Evolutionary conservation across 2,329 filamentous ascomycete genomes (phyloP).

Genomic region (Exophiala dermatitidis): DNA sequence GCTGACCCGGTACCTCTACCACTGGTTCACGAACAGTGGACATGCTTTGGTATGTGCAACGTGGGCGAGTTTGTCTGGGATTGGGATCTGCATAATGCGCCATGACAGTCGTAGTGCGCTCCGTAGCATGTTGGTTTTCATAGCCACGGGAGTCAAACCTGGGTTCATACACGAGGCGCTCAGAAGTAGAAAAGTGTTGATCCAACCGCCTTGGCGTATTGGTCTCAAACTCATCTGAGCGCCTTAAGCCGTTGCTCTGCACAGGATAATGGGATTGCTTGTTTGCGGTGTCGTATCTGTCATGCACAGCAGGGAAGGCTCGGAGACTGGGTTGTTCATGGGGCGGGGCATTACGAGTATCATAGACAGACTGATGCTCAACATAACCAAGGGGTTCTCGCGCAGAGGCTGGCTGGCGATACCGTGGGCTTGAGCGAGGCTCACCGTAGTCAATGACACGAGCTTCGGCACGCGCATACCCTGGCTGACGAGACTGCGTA

Average conservation of each 20-base stretch:
- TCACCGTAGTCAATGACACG: slow-evolving; percentile 13
- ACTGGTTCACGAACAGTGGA: slow-evolving; percentile 9
- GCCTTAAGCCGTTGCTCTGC: background rate
- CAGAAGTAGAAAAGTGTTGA: background rate
- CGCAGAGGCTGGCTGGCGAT: slow-evolving; percentile 1
- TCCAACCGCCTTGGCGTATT: slow-evolving; percentile 2
- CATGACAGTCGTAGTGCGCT: slow-evolving; percentile 5
- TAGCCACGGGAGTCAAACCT: slow-evolving; percentile 8
- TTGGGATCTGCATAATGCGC: slow-evolving; percentile 12
- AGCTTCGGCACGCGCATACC: slow-evolving; percentile 1
- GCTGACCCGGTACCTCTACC: slow-evolving; percentile 9
- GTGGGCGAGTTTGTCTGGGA: slow-evolving; percentile 7
- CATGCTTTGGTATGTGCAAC: slow-evolving; percentile 7
- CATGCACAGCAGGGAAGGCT: slow-evolving; percentile 3
- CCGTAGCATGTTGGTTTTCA: slow-evolving; percentile 4
- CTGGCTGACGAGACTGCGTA: slow-evolving; percentile 3
- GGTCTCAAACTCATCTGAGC: background rate
- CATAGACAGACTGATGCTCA: slow-evolving; percentile 9
- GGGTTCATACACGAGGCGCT: slow-evolving; percentile 11
- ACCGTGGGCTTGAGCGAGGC: slow-evolving; percentile 7
- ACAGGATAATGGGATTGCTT: background rate
- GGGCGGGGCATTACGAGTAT: slow-evolving; percentile 7
- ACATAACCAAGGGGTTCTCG: slow-evolving; percentile 7
- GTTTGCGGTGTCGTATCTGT: slow-evolving; percentile 4
- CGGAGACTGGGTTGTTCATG: slow-evolving; percentile 1